Base-by-base conservation (phyloP, 1,139 yeast genomes). In the Diutina mesorugosa region DNA sequence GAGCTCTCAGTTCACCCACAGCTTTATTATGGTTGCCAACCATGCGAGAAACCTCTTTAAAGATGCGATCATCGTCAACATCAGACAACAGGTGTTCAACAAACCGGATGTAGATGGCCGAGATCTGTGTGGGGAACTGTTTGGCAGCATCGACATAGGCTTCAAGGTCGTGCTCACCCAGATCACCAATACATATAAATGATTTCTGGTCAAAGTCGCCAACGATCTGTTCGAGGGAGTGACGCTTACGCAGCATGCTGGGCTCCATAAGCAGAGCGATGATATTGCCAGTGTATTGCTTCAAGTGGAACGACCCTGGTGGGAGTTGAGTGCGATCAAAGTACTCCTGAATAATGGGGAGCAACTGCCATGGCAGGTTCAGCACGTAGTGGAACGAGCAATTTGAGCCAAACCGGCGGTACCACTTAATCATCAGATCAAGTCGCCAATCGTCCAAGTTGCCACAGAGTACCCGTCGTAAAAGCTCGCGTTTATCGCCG, bases 131-230 rank as follows among this genome's bases (percentile, higher is more conserved):
- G 0, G 96, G 95, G 63, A 73, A 82, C 38, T 68, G 63, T 47
- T 72, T 69, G 0, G 96, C 90, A 47, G 90, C 71, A 47, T 86
- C 87, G 6, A 83, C 78, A 66, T 93, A 95, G 0, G 98, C 96
- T 65, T 95, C 99, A 54, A 93, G 73, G 70, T 95, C 99, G 60
- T 85, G 85, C 66, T 95, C 99, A 1, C 99, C 98, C 1, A 97
- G 86, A 67, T 95, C 99, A 26, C 99, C 99, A 30, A 93, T 78
- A 57, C 96, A 74, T 26, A 93, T 76, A 66, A 93, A 93, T 64
- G 80, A 83, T 61, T 91, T 83, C 1, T 80, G 62, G 0, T 96
- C 91, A 65, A 90, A 91, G 64, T 91, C 97, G 2, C 70, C 68
- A 35, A 90, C 63, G n/a, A 93, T 79, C 59, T 80, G 77, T 54